Evolutionary conservation across 495 filamentous ascomycete species (phyloP), one percentile per base, ranked within the genome.

Genomic region (Gamarada debralockiae): DNA sequence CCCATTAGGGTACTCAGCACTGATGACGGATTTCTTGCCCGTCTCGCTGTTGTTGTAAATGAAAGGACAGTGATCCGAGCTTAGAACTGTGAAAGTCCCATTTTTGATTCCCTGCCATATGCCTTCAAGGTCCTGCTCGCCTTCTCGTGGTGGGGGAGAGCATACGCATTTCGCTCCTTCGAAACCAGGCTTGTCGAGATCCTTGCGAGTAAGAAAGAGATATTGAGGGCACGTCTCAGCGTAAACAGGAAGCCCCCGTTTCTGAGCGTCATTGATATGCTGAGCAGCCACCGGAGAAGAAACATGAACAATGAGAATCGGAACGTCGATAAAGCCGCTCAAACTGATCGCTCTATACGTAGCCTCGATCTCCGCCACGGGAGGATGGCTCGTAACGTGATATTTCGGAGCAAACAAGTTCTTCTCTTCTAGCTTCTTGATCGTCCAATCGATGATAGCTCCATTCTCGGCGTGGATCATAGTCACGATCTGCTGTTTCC

Each of bases 191-290:
- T 66, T 65, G 46, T 73, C 69, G 20, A 82, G 63, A 50, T 70
- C 69, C 36, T 77, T 73, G 5, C 75, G 69, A 3, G 75, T 79
- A 2, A 85, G 69, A 55, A 80, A 80, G n/a, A 84, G 67, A 57
- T 85, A 85, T 50, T 85, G 81, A 6, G 82, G 82, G 59, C 81
- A 84, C 9, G 81, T 85, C 64, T 85, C 82, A 13, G 78, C 82
- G 59, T 81, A 76, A 3, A 85, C 68, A 1, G 81, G 80, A 20
- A 82, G 69, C 0, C 76, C 69, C 34, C 64, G 58, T 1, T 74
- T 79, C 56, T 85, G 81, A 3, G 82, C 82, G 9, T 66, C 53
- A 18, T 77, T 70, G 57, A 85, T 79, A 48, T 75, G 71, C n/a
- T 55, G 52, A 7, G 77, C 71, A 0, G 79, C 79, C 9, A 65